A percentile compares a stretch with the other conserved stretches of the same genome.
Conservation (phyloP, 2,329 filamentous ascomycete species). For the Chrysoporthe cubensis region DNA sequence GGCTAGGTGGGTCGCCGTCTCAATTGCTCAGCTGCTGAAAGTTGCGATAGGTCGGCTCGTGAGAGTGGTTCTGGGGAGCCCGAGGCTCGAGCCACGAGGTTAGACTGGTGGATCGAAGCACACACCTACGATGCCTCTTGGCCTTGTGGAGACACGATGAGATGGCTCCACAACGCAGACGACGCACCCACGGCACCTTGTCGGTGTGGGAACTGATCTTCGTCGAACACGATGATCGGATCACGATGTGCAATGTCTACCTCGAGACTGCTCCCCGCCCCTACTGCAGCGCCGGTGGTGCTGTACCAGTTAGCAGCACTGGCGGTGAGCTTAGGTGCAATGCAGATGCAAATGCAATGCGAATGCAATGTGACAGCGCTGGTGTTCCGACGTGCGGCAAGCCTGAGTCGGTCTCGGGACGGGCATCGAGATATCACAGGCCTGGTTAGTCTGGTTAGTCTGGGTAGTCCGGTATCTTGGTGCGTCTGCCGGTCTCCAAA, state of each 20-base stretch:
- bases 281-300: constrained; percentile 2
- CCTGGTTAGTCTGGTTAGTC: not conserved
- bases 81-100: constrained; percentile 9
- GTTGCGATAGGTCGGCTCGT: constrained; percentile 4
- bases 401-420: not conserved
- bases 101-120: constrained; percentile 6
- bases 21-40: not conserved
- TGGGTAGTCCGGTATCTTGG: not conserved
- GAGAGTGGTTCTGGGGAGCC: constrained; percentile 8
- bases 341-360: constrained; percentile 11
- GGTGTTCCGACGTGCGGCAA: not conserved
- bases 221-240: not conserved
- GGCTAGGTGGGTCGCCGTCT: not conserved
- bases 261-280: not conserved
- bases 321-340: constrained; percentile 1
- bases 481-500: not conserved
- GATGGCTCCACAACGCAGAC: not conserved
- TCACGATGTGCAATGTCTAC: not conserved
- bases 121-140: not conserved
- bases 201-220: not conserved
- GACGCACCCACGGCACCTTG: not conserved
- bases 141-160: constrained; percentile 3
- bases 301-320: not conserved
- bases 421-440: not conserved
- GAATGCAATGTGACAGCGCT: constrained; percentile 13